Base-by-base conservation (phyloP, 73 alveolate species). In the Paramecium sonneborni region DNA sequence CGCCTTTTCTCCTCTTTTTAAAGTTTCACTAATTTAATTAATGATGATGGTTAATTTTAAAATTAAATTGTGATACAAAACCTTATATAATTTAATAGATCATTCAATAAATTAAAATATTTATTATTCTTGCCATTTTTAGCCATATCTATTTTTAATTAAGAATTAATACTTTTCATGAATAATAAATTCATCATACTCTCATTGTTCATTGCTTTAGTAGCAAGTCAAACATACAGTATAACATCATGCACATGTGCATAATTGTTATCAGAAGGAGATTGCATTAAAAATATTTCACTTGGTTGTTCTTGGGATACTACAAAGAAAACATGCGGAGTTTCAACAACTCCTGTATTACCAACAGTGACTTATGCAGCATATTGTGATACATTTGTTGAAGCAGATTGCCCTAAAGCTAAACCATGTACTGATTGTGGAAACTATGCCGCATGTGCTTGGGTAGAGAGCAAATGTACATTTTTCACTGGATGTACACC, bases 191-290 rank as follows among this genome's bases (percentile, higher is more conserved):
- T 62, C 84, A 62, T 62, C 84, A 62, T 62, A 30, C 23, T 62
- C 39, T 32, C 84, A 62, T 30, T 62, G 48, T 62, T 62, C 11
- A 10, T 62, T 62, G 84, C 84, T n/a, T 32, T 62, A 62, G 84
- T 7, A 32, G 84, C 84, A 62, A 62, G 84, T 62, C 46, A 62
- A 62, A 62, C 84, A 26, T 62, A 62, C 46, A 62, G 84, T n/a
- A 26, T 32, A 62, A 62, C 84, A 26, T 62, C 84, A 62, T 62
- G 84, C 84, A 26, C 84, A 26, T 62, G 84, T 62, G 44, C 48
- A 30, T 32, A 62, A 62, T 5, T 62, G 48, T 32, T 62, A 62
- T 62, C 84, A 0, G 48, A 62, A 32, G 39, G 48, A 26, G 84
- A 62, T 62, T 62, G 84, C 84, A 62, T 32, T 20, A 30, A 62